These are phyloP conservation scores for Fonsecaea pedrosoi DNA, from an alignment of 2,329 filamentous ascomycete species.

Conservation along the genomic window DNA sequence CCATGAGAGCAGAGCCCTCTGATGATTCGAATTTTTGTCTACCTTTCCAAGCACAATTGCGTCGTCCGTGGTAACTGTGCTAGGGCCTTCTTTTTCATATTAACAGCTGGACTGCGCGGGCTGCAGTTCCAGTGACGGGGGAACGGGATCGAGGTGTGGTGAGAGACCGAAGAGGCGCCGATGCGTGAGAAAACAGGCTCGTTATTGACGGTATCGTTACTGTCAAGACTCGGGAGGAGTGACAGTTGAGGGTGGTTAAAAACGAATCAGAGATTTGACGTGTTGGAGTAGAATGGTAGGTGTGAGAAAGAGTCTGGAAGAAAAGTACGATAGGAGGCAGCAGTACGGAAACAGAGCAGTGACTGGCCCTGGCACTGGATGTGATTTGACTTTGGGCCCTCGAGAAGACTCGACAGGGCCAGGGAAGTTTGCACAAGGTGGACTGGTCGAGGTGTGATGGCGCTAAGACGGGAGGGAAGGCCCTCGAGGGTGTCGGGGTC, in stretches of 20 bases:
- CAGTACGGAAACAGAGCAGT: background rate
- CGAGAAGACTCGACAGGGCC: slow-evolving; percentile 15
- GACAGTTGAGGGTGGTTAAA: background rate
- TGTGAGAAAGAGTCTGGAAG: slow-evolving; percentile 16
- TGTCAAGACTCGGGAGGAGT: background rate
- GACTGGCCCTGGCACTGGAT: slow-evolving; percentile 16
- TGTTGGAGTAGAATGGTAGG: slow-evolving; percentile 7
- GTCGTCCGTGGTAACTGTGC: slow-evolving; percentile 17
- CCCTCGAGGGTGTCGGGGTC: slow-evolving; percentile 16
- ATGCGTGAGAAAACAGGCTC: slow-evolving; percentile 14
- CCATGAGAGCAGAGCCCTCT: slow-evolving; percentile 38
- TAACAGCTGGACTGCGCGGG: slow-evolving; percentile 21
- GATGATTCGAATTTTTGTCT: slow-evolving; percentile 16
- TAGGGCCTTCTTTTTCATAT: slow-evolving; percentile 37
- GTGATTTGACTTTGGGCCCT: slow-evolving; percentile 8
- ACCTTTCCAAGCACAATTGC: slow-evolving; percentile 28
- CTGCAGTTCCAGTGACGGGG: slow-evolving; percentile 15
- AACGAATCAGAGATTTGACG: background rate
- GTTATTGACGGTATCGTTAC: background rate
- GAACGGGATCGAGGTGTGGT: slow-evolving; percentile 21
- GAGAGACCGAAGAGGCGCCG: slow-evolving; percentile 19
- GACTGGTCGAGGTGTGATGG: slow-evolving; percentile 21
- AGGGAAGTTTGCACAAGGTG: slow-evolving; percentile 21
- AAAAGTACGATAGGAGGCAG: background rate
- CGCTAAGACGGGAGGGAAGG: slow-evolving; percentile 24